These are phyloP conservation scores for Rosa rugosa DNA, from an alignment of 306 rosid species.

Conservation along the genomic window DNA sequence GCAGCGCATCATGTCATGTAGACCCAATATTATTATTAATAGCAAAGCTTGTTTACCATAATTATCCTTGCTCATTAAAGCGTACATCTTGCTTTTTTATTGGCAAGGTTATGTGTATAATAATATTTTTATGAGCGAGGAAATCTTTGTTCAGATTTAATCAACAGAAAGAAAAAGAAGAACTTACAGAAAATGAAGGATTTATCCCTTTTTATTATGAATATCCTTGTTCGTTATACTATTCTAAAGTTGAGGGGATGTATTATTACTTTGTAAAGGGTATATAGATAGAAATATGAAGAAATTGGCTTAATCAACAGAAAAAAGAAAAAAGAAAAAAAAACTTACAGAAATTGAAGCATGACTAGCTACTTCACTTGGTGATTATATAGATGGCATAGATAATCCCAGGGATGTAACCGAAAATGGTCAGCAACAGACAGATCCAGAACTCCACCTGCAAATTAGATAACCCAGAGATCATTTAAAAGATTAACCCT, in stretches of 20 bases:
- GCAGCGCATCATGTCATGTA: background rate
- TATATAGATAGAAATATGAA: background rate
- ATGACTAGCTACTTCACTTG: slow-evolving; percentile 40
- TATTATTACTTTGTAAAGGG: too few relatives aligned
- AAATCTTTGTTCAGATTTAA: background rate
- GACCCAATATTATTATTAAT: background rate
- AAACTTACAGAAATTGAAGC: slow-evolving; percentile 30
- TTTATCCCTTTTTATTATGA: background rate
- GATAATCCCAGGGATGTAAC: slow-evolving; percentile 73
- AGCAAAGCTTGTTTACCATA: background rate
- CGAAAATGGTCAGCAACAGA: slow-evolving; percentile 61
- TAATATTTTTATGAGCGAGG: background rate
- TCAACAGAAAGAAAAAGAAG: background rate
- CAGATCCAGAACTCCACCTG: slow-evolving; percentile 91
- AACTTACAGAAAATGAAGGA: background rate
- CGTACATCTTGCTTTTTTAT: background rate
- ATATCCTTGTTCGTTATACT: background rate
- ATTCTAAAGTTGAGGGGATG: too few relatives aligned
- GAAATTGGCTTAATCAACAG: background rate
- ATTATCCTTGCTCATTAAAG: background rate
- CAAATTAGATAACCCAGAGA: background rate
- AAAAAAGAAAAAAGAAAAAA: background rate
- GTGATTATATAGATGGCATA: slow-evolving; percentile 67
- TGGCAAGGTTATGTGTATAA: background rate
- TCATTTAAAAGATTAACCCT: background rate